Base-by-base conservation (phyloP, 2,329 filamentous ascomycete species). In the Fusarium longipes region DNA sequence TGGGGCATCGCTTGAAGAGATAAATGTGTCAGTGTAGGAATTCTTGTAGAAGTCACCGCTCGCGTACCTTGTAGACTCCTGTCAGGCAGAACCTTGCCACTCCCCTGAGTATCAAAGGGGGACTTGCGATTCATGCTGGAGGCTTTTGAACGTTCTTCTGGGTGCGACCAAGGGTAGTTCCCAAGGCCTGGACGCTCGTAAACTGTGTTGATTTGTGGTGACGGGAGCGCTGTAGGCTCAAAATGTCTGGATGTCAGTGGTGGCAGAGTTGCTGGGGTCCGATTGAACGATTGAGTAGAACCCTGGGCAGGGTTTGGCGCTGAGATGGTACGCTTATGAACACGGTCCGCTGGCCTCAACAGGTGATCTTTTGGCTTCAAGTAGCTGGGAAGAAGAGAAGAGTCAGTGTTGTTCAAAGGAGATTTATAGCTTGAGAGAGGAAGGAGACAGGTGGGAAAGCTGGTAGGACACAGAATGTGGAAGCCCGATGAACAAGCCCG, bases 311-410 rank as follows among this genome's bases (percentile, higher is more conserved):
- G 81, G 58, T 82, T 78, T 12, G 84, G 83, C 8, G 83, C 84
- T 10, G 84, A 86, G 18, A 80, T 79, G 5, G 83, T 80, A 57
- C 84, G 76, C 70, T 84, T 86, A 71, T 86, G 84, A 33, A 75
- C 70, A 47, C 72, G 78, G 2, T 74, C 67, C 56, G 72, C 47
- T 39, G 68, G 52, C 51, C 68, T 63, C 39, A 68, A 43, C 14
- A 66, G 47, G 44, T 49, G 56, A 20, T 64, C 60, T 25, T 44
- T 62, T 44, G 44, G 51, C 38, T 54, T 68, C 39, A 61, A 49
- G 36, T 62, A 62, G 48, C 65, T 68, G 38, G 20, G 27, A 35
- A 25, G 15, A 45, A 40, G 18, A 49, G 24, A 36, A 33, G 8
- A 30, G 59, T 67, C 48, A 68, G 61, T 59, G 20, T 30, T 33